Conservation (phyloP, 768 basidiomycete genomes). For the Mrakia frigida region DNA sequence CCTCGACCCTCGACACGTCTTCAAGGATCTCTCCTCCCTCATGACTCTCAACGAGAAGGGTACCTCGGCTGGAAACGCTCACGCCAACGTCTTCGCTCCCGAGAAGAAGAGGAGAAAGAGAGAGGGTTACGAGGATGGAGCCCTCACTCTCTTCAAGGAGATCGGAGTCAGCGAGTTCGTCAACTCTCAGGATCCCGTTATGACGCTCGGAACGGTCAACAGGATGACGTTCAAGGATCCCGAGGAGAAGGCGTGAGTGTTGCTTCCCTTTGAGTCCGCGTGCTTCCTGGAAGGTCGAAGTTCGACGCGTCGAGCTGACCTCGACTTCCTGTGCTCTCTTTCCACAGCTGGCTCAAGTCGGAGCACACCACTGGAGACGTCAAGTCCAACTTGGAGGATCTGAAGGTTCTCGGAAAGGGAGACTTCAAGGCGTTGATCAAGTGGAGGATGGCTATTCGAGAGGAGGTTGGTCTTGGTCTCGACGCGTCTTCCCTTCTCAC, state of each 20-base stretch:
- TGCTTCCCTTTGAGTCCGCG: too few relatives aligned
- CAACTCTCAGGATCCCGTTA: conserved; percentile 61
- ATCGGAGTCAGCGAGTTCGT: conserved; percentile 68
- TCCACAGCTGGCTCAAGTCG: conserved; percentile 63
- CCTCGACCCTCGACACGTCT: conserved; percentile 93
- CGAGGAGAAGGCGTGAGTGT: conserved; percentile 31
- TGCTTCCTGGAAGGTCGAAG: too few relatives aligned
- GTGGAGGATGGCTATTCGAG: conserved; percentile 80
- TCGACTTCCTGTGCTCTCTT: neutral
- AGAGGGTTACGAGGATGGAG: conserved; percentile 91
- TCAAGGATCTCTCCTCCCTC: conserved; percentile 71
- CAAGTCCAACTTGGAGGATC: conserved; percentile 75
- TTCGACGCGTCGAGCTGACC: neutral
- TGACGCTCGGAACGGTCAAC: conserved; percentile 62
- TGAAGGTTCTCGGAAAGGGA: conserved; percentile 95
- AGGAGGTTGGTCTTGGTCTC: conserved; percentile 63
- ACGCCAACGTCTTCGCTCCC: conserved; percentile 83
- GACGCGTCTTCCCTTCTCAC: neutral
- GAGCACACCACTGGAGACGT: conserved; percentile 73
- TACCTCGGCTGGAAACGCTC: conserved; percentile 60
- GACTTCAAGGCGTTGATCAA: conserved; percentile 91
- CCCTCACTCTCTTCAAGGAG: conserved; percentile 80
- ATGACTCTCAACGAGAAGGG: conserved; percentile 32
- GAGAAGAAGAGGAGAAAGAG: conserved; percentile 91
- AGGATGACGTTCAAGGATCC: conserved; percentile 34